Conservation (phyloP, 495 filamentous ascomycete species). For the Hyaloscypha finlandica region DNA sequence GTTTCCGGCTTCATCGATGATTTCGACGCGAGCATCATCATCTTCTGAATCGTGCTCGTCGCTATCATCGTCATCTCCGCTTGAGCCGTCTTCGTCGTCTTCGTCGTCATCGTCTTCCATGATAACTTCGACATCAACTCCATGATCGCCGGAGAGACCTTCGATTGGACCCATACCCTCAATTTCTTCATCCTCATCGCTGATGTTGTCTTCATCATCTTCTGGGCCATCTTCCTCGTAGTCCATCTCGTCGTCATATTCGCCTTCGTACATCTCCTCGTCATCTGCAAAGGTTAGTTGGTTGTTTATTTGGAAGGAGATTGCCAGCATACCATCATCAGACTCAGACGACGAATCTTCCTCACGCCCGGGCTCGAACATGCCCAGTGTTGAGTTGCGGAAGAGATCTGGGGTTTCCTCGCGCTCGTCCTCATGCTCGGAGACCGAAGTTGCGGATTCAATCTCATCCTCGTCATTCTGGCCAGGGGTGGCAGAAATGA, state of each 20-base stretch:
- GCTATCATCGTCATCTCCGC: constrained; percentile 4
- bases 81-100: constrained; percentile 38
- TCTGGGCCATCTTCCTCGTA: constrained; percentile 79
- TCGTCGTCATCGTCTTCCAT: constrained; percentile 67
- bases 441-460: constrained; percentile 84
- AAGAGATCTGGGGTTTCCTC: constrained; percentile 98
- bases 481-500: constrained; percentile 65
- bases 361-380: constrained; percentile 84
- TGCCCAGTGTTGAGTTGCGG: constrained; percentile 91
- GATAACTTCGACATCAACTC: constrained; percentile 81
- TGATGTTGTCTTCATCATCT: constrained; percentile 85
- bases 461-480: constrained; percentile 85
- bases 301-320: background rate
- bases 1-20: constrained; percentile 57
- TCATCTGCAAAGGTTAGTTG: constrained; percentile 45
- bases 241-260: constrained; percentile 86
- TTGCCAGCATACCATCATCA: constrained; percentile 50
- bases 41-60: constrained; percentile 48
- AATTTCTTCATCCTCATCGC: constrained; percentile 86
- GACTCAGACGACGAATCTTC: constrained; percentile 74
- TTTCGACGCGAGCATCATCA: constrained; percentile 51
- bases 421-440: constrained; percentile 81
- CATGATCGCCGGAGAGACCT: constrained; percentile 77
- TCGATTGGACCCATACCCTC: constrained; percentile 83
- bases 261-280: constrained; percentile 86